Percentiles rank a stretch among this genome's conserved stretches.
Conservation (phyloP, 2,329 filamentous ascomycete genomes). For the Calycina herbarum region DNA sequence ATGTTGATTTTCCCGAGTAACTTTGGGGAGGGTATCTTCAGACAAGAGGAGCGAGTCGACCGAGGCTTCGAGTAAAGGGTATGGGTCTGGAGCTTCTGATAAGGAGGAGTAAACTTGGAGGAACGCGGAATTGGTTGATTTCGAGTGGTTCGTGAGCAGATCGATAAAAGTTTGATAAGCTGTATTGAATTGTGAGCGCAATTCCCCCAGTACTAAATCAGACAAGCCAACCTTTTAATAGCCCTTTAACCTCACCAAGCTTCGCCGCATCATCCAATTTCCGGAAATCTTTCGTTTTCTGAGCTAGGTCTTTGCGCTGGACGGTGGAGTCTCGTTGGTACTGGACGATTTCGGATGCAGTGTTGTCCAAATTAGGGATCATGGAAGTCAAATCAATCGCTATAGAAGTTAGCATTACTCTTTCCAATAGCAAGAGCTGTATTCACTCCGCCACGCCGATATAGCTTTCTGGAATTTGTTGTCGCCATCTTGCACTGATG, state of each 20-base stretch:
- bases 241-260: conserved; percentile 80
- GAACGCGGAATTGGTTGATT: conserved; percentile 89
- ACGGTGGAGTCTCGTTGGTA: conserved; percentile 95
- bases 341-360: conserved; percentile 90
- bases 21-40: conserved; percentile 86
- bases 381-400: conserved; percentile 85
- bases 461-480: conserved; percentile 98
- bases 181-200: conserved; percentile 39
- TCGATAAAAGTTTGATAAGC: conserved; percentile 98
- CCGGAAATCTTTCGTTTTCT: conserved; percentile 97
- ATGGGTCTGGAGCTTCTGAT: conserved; percentile 94
- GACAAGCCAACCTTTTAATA: conserved; percentile 71
- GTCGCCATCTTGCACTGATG: conserved; percentile 51
- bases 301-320: conserved; percentile 94
- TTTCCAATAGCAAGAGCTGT: conserved; percentile 2
- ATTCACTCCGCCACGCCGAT: conserved; percentile 88
- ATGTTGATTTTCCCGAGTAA: conserved; percentile 84
- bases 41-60: conserved; percentile 90
- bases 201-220: not conserved
- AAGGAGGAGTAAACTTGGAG: conserved; percentile 89
- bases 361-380: conserved; percentile 82
- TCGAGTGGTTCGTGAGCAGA: conserved; percentile 91
- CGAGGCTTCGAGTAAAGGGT: conserved; percentile 92
- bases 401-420: conserved; percentile 41
- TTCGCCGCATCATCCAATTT: conserved; percentile 90